Base-by-base conservation (phyloP, 345 rosid species). In the Acer campestre region DNA sequence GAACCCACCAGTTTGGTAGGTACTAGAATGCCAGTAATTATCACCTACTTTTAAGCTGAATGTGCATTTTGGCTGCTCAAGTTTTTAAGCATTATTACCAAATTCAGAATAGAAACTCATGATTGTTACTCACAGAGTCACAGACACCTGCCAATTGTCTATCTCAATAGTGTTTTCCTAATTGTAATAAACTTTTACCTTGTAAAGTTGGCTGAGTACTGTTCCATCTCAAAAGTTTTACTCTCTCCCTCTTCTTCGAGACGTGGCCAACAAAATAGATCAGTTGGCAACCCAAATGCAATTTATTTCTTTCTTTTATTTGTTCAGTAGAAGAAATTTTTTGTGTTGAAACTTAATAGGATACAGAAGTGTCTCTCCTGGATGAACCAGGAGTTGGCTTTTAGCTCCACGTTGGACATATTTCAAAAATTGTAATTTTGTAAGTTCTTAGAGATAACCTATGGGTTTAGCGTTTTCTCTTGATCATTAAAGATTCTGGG, bases 1-100 rank as follows among this genome's bases (percentile, higher is more conserved):
- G 78, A 92, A 80, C 83, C 79, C 89, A 22, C 65, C 80, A 73
- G 90, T 66, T n/a, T 89, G 98, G 98, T 92, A 85, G 68, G 90
- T 79, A 10, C 58, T 83, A 73, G 20, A 68, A 53, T 49, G 22
- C 75, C 56, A 35, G 46, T 38, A 55, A 40, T 44, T 46, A n/a
- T 62, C 38, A 31, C 27, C 4, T 18, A 31, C 18, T 6, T 71
- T 44, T 68, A 3, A 18, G 55, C 67, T 20, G 59, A 69, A 49
- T 27, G 7, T 62, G 55, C 42, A 14, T 38, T 23, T 46, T 42
- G 35, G 53, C 2, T 82, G 1, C 67, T 10, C 23, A 64, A 29
- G 40, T 61, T 74, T 2, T 42, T 20, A 9, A 4, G 6, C 11
- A 16, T 14, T 48, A 29, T 65, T 40, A 27, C 23, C 29, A 29